These are phyloP conservation scores for Populus hybrid DNA, from an alignment of 441 rosid species.

Conservation along the genomic window DNA sequence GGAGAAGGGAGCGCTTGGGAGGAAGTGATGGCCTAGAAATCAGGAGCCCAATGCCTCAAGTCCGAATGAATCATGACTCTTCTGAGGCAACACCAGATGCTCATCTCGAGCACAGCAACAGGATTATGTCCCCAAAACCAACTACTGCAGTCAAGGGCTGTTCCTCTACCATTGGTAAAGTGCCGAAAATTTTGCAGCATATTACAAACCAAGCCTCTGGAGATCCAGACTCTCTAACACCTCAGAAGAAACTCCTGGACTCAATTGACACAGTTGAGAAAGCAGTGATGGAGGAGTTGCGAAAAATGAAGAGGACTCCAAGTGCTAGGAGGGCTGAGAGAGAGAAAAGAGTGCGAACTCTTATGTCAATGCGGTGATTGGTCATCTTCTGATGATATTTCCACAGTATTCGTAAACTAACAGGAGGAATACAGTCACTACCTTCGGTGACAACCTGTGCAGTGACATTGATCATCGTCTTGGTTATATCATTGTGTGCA, in stretches of 20 bases:
- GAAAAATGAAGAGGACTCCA: slow-evolving; percentile 64
- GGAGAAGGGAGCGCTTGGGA: slow-evolving; percentile 58
- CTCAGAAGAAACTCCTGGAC: slow-evolving; percentile 75
- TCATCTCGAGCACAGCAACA: slow-evolving; percentile 35
- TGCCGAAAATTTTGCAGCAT: slow-evolving; percentile 53
- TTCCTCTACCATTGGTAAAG: slow-evolving; percentile 45
- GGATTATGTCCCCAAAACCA: slow-evolving; percentile 43
- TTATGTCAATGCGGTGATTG: slow-evolving; percentile 76
- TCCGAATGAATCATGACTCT: slow-evolving; percentile 29
- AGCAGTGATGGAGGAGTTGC: slow-evolving; percentile 66
- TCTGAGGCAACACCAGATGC: slow-evolving; percentile 27
- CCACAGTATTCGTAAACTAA: not conserved
- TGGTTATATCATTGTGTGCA: slow-evolving; percentile 24
- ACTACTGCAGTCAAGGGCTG: slow-evolving; percentile 30
- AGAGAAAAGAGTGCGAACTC: slow-evolving; percentile 57
- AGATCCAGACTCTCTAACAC: slow-evolving; percentile 62
- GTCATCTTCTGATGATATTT: slow-evolving; percentile 15
- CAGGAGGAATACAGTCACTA: not conserved
- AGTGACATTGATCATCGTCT: slow-evolving; percentile 37
- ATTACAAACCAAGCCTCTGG: slow-evolving; percentile 36
- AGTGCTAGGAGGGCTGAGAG: slow-evolving; percentile 55
- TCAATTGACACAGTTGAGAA: slow-evolving; percentile 73
- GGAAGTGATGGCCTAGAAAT: slow-evolving; percentile 40
- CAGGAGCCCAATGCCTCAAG: slow-evolving; percentile 33
- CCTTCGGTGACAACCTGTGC: slow-evolving; percentile 15